Percentiles rank a stretch among this genome's conserved stretches.
Evolutionary conservation across 2,329 filamentous ascomycete species (phyloP).

Genomic region (Endoconidiophora polonica): DNA sequence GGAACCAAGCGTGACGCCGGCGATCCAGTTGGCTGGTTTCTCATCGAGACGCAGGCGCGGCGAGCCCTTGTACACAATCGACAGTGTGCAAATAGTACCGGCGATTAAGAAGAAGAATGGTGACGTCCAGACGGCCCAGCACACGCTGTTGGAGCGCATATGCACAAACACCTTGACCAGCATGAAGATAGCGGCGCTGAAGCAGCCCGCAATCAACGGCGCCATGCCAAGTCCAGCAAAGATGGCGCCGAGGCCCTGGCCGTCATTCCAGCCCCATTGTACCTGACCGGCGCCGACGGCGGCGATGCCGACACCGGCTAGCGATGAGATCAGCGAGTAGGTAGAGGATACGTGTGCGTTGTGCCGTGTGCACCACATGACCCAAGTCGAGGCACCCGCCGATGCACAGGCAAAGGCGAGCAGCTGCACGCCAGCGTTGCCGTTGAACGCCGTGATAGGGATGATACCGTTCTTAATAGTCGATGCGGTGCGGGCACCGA

Average conservation of each 20-base stretch:
- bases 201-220: conserved; percentile 46
- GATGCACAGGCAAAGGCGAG: conserved; percentile 49
- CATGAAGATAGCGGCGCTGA: conserved; percentile 52
- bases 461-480: conserved; percentile 72
- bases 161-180: conserved; percentile 58
- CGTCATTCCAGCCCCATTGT: conserved; percentile 53
- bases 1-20: conserved; percentile 45
- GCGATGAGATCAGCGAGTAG: conserved; percentile 52
- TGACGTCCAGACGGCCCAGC: conserved; percentile 55
- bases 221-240: conserved; percentile 58
- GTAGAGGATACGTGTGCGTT: conserved; percentile 59
- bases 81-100: conserved; percentile 56
- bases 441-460: conserved; percentile 38
- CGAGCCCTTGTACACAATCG: conserved; percentile 68
- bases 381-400: conserved; percentile 51
- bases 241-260: conserved; percentile 54
- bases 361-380: conserved; percentile 65
- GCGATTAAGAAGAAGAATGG: conserved; percentile 67
- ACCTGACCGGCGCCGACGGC: conserved; percentile 44
- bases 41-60: conserved; percentile 47
- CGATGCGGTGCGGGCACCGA: conserved; percentile 52
- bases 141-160: conserved; percentile 51
- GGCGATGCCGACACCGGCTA: conserved; percentile 53
- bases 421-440: conserved; percentile 49
- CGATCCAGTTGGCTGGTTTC: conserved; percentile 52